A percentile compares a stretch with the other conserved stretches of the same genome.
Conservation (phyloP, 2,329 filamentous ascomycete genomes). For the Diaporthe ampelina region DNA sequence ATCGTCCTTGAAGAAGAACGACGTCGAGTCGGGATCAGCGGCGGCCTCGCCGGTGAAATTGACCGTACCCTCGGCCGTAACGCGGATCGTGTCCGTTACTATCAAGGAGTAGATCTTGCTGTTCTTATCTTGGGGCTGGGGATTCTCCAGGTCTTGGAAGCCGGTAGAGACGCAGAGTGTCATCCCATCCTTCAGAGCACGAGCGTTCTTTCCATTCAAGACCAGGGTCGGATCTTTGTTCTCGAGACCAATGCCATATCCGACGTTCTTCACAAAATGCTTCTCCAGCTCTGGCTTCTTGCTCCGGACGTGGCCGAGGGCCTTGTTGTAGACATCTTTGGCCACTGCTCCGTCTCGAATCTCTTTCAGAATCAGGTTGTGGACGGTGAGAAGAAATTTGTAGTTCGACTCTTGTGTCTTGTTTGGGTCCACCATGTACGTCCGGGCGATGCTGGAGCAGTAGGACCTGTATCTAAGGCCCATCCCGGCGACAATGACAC, state of each 20-base stretch:
- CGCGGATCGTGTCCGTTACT: constrained; percentile 93
- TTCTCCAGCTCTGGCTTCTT: constrained; percentile 97
- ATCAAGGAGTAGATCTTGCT: constrained; percentile 91
- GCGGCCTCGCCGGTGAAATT: constrained; percentile 96
- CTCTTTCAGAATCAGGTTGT: constrained; percentile 91
- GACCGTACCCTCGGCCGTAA: constrained; percentile 78
- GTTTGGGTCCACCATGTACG: constrained; percentile 96
- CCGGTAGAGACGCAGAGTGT: constrained; percentile 92
- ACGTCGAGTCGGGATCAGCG: constrained; percentile 91
- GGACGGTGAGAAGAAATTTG: constrained; percentile 86
- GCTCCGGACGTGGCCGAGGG: constrained; percentile 81
- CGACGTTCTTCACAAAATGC: constrained; percentile 93
- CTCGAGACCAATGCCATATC: constrained; percentile 93
- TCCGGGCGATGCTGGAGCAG: constrained; percentile 90
- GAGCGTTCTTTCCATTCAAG: constrained; percentile 87
- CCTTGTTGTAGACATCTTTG: constrained; percentile 94
- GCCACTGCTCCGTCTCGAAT: constrained; percentile 87
- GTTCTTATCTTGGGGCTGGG: constrained; percentile 88
- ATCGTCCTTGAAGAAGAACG: constrained; percentile 99
- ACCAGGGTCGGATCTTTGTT: constrained; percentile 86
- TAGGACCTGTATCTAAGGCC: constrained; percentile 97
- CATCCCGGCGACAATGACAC: constrained; percentile 92
- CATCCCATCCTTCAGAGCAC: constrained; percentile 94
- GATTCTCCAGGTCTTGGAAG: constrained; percentile 90
- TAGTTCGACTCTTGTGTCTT: constrained; percentile 96